phyloP scores from a whole-genome alignment of 106 monocot genomes.

The Amphibolis antarctica region DNA sequence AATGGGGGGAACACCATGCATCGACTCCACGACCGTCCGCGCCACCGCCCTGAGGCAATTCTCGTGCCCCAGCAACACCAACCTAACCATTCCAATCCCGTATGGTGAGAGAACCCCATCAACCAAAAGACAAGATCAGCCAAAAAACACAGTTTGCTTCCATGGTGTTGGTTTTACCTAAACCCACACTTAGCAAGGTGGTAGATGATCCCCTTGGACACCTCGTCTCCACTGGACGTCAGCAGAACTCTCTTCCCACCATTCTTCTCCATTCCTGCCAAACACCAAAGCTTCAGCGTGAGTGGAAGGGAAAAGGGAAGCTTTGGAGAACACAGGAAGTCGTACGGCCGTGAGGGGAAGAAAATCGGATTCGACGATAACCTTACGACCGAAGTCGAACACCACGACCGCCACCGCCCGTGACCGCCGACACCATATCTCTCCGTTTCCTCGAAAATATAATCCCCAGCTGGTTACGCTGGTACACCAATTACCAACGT shows the following conservation, averaged over 20 bases:
- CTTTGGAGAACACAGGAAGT: no score
- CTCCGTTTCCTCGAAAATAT: no score
- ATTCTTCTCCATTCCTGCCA: conserved; percentile 12
- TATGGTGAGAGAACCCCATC: neutral
- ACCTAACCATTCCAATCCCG: conserved; percentile 19
- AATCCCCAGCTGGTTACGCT: no score
- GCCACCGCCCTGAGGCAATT: conserved; percentile 28
- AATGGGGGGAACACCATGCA: conserved; percentile 21
- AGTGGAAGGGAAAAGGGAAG: no score
- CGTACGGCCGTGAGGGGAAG: no score
- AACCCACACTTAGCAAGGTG: conserved; percentile 66
- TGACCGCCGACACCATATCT: no score
- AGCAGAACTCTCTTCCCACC: conserved; percentile 56
- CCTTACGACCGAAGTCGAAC: no score
- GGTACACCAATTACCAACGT: no score
- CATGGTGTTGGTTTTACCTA: conserved; percentile 30
- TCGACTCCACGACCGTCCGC: conserved; percentile 25
- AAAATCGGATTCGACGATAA: no score
- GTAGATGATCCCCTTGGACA: conserved; percentile 58
- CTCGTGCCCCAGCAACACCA: conserved; percentile 75
- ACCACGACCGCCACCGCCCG: no score
- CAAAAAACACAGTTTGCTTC: neutral
- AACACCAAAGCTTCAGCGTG: no score
- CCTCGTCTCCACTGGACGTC: conserved; percentile 61
- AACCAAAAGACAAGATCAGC: neutral